These are phyloP conservation scores for Capronia epimyces DNA, from an alignment of 2,329 filamentous ascomycete genomes.

Conservation along the genomic window DNA sequence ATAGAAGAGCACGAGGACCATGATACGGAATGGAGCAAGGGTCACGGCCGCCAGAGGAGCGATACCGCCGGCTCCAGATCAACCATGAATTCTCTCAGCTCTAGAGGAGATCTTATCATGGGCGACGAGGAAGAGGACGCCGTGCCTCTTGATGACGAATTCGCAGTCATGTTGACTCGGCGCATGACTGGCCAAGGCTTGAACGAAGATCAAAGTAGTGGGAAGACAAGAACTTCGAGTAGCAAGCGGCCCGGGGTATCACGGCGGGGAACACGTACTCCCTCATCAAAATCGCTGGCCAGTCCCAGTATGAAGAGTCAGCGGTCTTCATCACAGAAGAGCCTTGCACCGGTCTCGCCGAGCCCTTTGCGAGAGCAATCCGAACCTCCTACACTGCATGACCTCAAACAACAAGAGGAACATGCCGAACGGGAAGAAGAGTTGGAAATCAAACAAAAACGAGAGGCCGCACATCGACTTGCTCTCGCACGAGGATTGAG, in stretches of 20 bases:
- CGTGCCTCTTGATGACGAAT: slow-evolving; percentile 86
- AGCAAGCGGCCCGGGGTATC: slow-evolving; percentile 44
- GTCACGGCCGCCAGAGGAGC: slow-evolving; percentile 60
- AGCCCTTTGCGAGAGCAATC: slow-evolving; percentile 10
- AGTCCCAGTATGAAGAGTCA: slow-evolving; percentile 31
- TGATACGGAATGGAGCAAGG: slow-evolving; percentile 32
- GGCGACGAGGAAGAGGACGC: slow-evolving; percentile 93
- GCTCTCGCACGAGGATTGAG: slow-evolving; percentile 48
- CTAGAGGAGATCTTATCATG: slow-evolving; percentile 81
- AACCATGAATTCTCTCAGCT: slow-evolving; percentile 80
- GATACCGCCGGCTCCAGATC: slow-evolving; percentile 72
- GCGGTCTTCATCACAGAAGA: slow-evolving; percentile 31
- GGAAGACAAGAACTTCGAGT: slow-evolving; percentile 45
- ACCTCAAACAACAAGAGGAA: slow-evolving; percentile 56
- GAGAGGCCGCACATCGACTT: slow-evolving; percentile 51
- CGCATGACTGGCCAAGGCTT: slow-evolving; percentile 51
- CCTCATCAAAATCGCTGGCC: slow-evolving; percentile 41
- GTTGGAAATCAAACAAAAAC: slow-evolving; percentile 47
- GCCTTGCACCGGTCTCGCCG: slow-evolving; percentile 12
- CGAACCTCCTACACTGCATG: slow-evolving; percentile 46
- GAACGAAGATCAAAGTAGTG: slow-evolving; percentile 66
- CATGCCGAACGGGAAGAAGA: slow-evolving; percentile 52
- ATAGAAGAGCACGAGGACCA: slow-evolving; percentile 57
- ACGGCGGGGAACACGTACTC: slow-evolving; percentile 42
- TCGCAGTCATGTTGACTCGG: slow-evolving; percentile 73